A percentile compares a stretch with the other conserved stretches of the same genome.
Evolutionary conservation across 2,329 filamentous ascomycete species (phyloP).

Genomic region (Aspergillus sp.): DNA sequence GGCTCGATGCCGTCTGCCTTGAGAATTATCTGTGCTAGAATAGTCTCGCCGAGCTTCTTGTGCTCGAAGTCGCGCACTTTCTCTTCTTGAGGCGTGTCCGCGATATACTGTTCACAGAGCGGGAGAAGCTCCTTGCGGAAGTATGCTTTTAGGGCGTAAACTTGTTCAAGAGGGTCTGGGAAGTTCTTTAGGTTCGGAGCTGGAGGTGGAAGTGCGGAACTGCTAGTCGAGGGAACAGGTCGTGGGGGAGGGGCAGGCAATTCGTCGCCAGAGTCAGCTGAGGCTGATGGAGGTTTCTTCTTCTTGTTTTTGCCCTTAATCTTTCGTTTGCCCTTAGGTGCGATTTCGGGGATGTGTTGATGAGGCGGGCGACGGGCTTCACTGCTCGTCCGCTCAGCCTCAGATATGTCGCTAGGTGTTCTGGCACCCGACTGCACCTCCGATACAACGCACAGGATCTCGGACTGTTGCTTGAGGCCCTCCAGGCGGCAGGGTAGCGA

Average conservation of each 20-base stretch:
- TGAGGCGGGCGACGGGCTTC: conserved; percentile 17
- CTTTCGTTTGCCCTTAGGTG: conserved; percentile 25
- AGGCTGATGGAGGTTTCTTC: conserved; percentile 15
- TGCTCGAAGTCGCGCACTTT: conserved; percentile 45
- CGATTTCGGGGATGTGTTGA: conserved; percentile 20
- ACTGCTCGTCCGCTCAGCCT: conserved; percentile 20
- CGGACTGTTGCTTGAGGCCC: conserved; percentile 50
- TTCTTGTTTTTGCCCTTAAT: conserved; percentile 29
- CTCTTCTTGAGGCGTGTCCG: conserved; percentile 39
- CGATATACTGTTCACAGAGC: conserved; percentile 39
- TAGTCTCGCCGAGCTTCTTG: conserved; percentile 44
- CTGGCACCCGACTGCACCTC: conserved; percentile 34
- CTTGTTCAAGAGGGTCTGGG: conserved; percentile 37
- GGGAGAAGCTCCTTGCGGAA: conserved; percentile 40
- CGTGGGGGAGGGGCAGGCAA: conserved; percentile 18
- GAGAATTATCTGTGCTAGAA: conserved; percentile 44
- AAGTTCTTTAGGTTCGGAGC: conserved; percentile 37
- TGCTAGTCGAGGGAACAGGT: conserved; percentile 17
- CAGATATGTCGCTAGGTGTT: conserved; percentile 34
- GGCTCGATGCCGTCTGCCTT: conserved; percentile 71
- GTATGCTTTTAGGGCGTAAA: conserved; percentile 38
- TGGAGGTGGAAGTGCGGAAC: conserved; percentile 25
- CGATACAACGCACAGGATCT: conserved; percentile 48
- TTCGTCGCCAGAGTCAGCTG: conserved; percentile 8
- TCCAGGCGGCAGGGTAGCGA: conserved; percentile 40